Base-by-base conservation (phyloP, 1,139 yeast genomes). In the Kluyveromyces sp. region DNA sequence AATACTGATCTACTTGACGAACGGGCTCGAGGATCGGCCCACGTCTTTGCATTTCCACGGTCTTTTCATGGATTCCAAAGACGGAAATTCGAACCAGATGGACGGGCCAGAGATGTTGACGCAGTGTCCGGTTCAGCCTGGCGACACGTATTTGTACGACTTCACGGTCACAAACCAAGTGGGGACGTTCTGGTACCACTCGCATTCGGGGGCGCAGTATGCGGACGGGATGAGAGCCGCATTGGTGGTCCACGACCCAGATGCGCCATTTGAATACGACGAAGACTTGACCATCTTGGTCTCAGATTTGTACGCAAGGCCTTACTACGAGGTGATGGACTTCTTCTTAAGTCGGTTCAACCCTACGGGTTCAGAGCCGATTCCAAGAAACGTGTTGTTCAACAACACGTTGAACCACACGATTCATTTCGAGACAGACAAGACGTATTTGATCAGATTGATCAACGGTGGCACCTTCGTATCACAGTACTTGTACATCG, bases 351-450 rank as follows among this genome's bases (percentile, higher is more conserved):
- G 73, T 41, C 64, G 82, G 50, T 83, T 74, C 58, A 83, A 83
- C 53, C 94, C 94, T 28, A 82, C 89, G 1, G 94, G 94, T 44
- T 87, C 85, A 33, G 94, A 83, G 60, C 92, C 92, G 32, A 74
- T 83, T 46, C 92, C 92, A 6, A 78, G 78, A 49, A 79, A 77
- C 55, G 56, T 77, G 32, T 66, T 83, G 44, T 73, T 83, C 58
- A 82, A 83, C 57, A 83, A 83, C 49, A 71, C 83, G 11, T 71
- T 74, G 44, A 78, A 79, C 54, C 71, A 66, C 16, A 71, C 83
- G 2, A 69, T 85, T 65, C 44, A 62, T 19, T 82, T 83, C 45
- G 70, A 76, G 46, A 78, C 82, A 16, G 74, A 75, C 41, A 79
- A 73, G 49, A 81, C 84, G 1, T 82, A 83, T 57, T 66, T 80